Conservation (phyloP, 257 asterid species). For the Ilex asprella region DNA sequence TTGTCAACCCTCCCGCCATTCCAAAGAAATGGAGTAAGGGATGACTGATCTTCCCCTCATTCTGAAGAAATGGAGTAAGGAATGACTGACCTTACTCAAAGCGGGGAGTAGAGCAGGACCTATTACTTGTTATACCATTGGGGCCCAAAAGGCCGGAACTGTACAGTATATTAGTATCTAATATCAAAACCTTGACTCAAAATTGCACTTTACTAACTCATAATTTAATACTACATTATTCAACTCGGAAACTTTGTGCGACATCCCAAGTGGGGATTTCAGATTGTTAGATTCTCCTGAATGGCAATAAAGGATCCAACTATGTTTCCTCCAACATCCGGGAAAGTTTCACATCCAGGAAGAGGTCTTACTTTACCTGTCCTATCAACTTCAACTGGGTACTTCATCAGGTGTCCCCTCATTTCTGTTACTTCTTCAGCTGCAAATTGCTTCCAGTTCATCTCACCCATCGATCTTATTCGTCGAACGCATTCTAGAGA, state of each 20-base stretch:
- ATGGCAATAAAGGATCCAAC: constrained; percentile 79
- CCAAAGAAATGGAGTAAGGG: too few relatives aligned
- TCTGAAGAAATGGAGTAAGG: too few relatives aligned
- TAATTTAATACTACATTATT: not conserved
- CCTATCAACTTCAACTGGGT: constrained; percentile 84
- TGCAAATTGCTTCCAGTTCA: constrained; percentile 76
- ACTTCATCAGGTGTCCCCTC: constrained; percentile 85
- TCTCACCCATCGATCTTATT: constrained; percentile 70
- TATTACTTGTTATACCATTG: not conserved
- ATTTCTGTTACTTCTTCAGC: constrained; percentile 64
- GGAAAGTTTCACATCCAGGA: constrained; percentile 66
- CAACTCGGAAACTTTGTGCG: not conserved
- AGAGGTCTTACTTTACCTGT: constrained; percentile 72
- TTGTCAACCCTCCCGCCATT: too few relatives aligned
- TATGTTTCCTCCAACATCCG: constrained; percentile 89
- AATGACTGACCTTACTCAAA: too few relatives aligned
- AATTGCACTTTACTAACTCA: not conserved
- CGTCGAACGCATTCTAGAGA: constrained; percentile 81
- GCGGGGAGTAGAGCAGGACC: too few relatives aligned
- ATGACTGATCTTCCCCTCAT: too few relatives aligned
- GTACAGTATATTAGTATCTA: not conserved
- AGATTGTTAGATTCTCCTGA: constrained; percentile 89
- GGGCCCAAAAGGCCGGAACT: too few relatives aligned
- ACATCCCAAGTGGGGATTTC: not conserved
- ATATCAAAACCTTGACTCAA: not conserved